Percentiles rank a stretch among this genome's conserved stretches.
Evolutionary conservation across 495 filamentous ascomycete genomes (phyloP).

Genomic region (Evernia prunastri): DNA sequence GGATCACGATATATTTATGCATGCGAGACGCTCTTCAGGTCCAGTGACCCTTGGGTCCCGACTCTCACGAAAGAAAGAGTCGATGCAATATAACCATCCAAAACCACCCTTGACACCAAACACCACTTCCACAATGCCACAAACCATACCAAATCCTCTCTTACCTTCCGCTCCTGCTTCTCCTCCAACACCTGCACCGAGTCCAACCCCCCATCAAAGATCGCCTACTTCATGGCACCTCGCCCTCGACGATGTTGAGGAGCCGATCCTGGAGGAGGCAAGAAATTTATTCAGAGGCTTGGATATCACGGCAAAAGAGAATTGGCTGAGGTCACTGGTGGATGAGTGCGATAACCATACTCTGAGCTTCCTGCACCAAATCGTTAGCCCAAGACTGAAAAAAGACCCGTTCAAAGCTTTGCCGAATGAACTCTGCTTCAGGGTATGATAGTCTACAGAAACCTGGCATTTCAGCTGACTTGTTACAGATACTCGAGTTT

Average conservation of each 20-base stretch:
- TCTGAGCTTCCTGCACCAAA: conserved; percentile 88
- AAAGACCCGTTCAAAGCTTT: conserved; percentile 89
- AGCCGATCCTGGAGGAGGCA: conserved; percentile 48
- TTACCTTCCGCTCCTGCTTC: conserved; percentile 62
- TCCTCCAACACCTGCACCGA: conserved; percentile 62
- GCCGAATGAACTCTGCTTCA: conserved; percentile 85
- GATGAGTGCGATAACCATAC: conserved; percentile 91
- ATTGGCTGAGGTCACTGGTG: conserved; percentile 72
- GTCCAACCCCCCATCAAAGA: conserved; percentile 57
- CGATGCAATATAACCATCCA: conserved; percentile 38
- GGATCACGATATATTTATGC: conserved; percentile 23
- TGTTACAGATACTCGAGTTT: conserved; percentile 71
- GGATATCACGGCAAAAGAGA: conserved; percentile 49
- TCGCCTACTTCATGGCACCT: conserved; percentile 48
- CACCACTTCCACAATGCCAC: conserved; percentile 49
- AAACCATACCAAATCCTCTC: conserved; percentile 40
- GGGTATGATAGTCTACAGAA: conserved; percentile 44
- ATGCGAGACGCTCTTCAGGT: conserved; percentile 16
- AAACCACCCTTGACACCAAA: conserved; percentile 48
- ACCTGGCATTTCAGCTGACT: conserved; percentile 4
- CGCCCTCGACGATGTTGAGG: conserved; percentile 51
- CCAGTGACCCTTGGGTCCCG: conserved; percentile 22
- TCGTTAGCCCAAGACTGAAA: conserved; percentile 84
- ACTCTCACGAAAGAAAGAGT: conserved; percentile 34
- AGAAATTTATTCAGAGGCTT: conserved; percentile 50